Base-by-base conservation (phyloP, 495 filamentous ascomycete genomes). In the Penicillium angulare region DNA sequence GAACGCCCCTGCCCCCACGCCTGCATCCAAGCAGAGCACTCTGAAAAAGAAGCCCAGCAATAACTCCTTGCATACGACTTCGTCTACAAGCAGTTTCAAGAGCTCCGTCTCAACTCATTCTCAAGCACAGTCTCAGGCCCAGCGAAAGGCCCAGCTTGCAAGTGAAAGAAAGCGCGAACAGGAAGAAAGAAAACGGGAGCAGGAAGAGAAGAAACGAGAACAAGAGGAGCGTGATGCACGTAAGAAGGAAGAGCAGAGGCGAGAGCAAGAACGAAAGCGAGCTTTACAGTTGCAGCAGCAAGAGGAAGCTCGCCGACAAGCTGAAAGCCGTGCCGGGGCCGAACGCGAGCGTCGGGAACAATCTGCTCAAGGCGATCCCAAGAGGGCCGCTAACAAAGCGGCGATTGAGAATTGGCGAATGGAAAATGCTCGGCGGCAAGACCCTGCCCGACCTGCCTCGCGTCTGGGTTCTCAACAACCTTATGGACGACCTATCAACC, bases 151-250 rank as follows among this genome's bases (percentile, higher is more conserved):
- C 66, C 47, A 90, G 79, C 64, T 85, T 77, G 43, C 75, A 80
- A 82, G 83, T n/a, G 87, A 86, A 39, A 81, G 79, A 56, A 89
- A 88, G 65, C 89, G 84, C 56, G 88, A 92, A 58, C 66, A 82
- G 59, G 89, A 84, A 22, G 88, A 95, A 21, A 84, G 85, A 24
- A 88, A 88, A 65, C 80, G 80, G 1, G 88, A 92, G 56, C 38
- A 41, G 13, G 38, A 41, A 21, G 87, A 86, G 35, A 80, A 79
- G 56, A 89, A 88, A 65, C 89, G 84, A 56, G 87, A 92, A 58
- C 65, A 81, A 59, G 89, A 93, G 56, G 88, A 92, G 61, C 82
- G 80, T 27, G 87, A 86, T 36, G 80, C 82, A 15, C 85, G 89
- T 54, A 83, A 85, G n/a, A 90, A 86, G 60, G 85, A 84, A 21